These are phyloP conservation scores for Bremia lactucae DNA, from an alignment of 352 stramenopile species.

Conservation along the genomic window DNA sequence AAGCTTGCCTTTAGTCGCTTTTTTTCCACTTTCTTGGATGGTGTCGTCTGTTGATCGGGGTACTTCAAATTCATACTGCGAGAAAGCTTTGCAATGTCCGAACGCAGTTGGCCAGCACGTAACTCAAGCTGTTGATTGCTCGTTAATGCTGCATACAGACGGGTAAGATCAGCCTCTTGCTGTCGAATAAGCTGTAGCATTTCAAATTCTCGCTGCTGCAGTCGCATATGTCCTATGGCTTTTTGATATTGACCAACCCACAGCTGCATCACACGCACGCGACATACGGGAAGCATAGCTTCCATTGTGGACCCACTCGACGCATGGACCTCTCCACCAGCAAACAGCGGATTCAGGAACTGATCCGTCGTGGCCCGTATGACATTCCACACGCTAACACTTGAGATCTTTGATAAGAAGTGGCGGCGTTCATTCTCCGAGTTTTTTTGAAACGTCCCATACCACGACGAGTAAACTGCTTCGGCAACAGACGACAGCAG, in stretches of 20 bases:
- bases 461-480: constrained; percentile 95
- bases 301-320: constrained; percentile 33
- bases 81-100: constrained; percentile 59
- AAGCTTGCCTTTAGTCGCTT: constrained; percentile 8
- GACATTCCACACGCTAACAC: constrained; percentile 76
- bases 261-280: constrained; percentile 79
- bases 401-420: constrained; percentile 60
- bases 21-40: constrained; percentile 12
- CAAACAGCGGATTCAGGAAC: constrained; percentile 76
- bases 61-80: constrained; percentile 72
- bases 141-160: constrained; percentile 45
- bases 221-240: constrained; percentile 77
- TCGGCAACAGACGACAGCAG: constrained; percentile 91
- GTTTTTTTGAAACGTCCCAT: constrained; percentile 87
- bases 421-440: constrained; percentile 58
- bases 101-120: constrained; percentile 48
- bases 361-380: constrained; percentile 74
- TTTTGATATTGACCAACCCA: constrained; percentile 84
- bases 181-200: constrained; percentile 76
- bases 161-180: constrained; percentile 66
- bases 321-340: constrained; percentile 23
- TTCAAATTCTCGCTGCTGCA: constrained; percentile 80
- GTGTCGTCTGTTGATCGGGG: constrained; percentile 18
- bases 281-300: constrained; percentile 69
- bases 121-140: constrained; percentile 55